Evolutionary conservation across 139 green algal species (phyloP), one percentile per base, ranked within the genome.

Genomic region (Picochlorum sp.): DNA sequence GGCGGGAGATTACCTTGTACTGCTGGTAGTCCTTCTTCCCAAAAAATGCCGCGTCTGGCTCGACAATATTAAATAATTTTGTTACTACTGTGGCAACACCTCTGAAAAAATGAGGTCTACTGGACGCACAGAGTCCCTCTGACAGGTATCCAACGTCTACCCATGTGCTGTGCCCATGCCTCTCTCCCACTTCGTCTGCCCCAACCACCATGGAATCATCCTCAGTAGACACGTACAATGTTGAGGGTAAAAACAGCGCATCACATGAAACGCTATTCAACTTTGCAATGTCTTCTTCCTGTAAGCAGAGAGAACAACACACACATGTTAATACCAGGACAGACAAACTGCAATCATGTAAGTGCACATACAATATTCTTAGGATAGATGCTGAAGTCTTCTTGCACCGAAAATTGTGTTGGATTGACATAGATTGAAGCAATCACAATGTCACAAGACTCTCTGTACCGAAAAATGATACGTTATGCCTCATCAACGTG

Each of bases 11-110:
- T 16, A 99, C 61, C 6, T 82, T 74, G 80, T 69, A 89, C 79
- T 99, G 94, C 83, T 99, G 94, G 78, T 92, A 98, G 78, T 99
- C 94, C 78, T 97, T 97, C 9, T 70, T 75, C 15, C 94, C 94
- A 73, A 99, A 98, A 51, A 97, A 81, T 2, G 91, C 92, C 30
- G 95, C 80, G 56, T 99, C 92, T 3, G 89, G 89, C 73, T 95
- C 85, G 11, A 95, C 83, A 59, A 98, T 94, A 78, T 99, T 82
- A 67, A 99, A 97, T 32, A 99, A 80, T 82, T 99, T 99, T 47
- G 79, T 74, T 18, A 97, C 89, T 21, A 95, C 91, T 38, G 94
- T 99, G 37, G 83, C 85, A 9, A 99, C 94, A 7, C 94, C 94
- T n/a, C 85, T 72, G 78, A 99, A 99, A 69, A 98, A 98, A 73